Percentiles rank a stretch among this genome's conserved stretches.
Evolutionary conservation across 2,329 filamentous ascomycete genomes (phyloP).

Genomic region (Alternaria sp.): DNA sequence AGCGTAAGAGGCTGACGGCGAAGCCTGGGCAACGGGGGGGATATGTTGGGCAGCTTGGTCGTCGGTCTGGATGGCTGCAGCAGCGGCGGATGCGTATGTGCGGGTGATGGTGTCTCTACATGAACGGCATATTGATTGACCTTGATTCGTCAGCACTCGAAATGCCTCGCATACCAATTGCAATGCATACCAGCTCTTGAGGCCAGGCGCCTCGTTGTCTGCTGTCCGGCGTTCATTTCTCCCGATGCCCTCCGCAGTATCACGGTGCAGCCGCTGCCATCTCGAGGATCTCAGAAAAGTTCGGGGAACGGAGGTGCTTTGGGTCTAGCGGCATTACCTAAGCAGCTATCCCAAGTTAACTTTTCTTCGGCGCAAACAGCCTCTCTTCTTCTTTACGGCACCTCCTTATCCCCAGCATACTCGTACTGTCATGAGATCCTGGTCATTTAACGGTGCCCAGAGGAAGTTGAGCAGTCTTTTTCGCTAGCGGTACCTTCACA

Average conservation of each 20-base stretch:
- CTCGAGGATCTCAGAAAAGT: conserved; percentile 31
- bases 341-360: conserved; percentile 23
- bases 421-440: conserved; percentile 68
- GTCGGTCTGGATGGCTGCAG: conserved; percentile 49
- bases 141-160: conserved; percentile 44
- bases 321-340: conserved; percentile 33
- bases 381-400: conserved; percentile 65
- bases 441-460: conserved; percentile 95
- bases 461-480: conserved; percentile 82
- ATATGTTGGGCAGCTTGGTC: conserved; percentile 38
- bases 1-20: conserved; percentile 54
- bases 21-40: conserved; percentile 49
- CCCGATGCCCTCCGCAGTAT: conserved; percentile 18
- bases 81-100: conserved; percentile 46
- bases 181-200: conserved; percentile 47
- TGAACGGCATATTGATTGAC: conserved; percentile 55
- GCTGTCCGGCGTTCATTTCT: conserved; percentile 55
- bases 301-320: conserved; percentile 43
- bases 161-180: conserved; percentile 4
- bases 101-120: conserved; percentile 54
- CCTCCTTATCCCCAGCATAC: conserved; percentile 93
- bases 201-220: conserved; percentile 55
- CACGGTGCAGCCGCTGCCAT: conserved; percentile 18
- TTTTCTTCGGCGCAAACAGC: conserved; percentile 28
- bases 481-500: conserved; percentile 96